phyloP scores from a whole-genome alignment of 176 grass and related monocot genomes.

The Pharus latifolius region DNA sequence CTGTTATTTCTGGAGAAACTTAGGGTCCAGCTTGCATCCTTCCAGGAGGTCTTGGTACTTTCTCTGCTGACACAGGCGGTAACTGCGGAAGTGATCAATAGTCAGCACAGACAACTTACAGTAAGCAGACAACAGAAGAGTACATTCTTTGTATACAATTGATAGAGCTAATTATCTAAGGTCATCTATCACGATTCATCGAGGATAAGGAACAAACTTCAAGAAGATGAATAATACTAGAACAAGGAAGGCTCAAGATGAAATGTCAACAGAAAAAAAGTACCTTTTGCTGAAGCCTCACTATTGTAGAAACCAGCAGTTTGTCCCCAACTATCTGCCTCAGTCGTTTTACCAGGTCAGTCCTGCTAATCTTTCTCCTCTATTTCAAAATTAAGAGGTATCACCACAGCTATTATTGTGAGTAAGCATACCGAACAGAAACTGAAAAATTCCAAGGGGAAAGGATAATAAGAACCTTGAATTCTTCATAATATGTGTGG shows the following conservation, averaged over 20 bases:
- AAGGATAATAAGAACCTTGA: slow-evolving; percentile 40
- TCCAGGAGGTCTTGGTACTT: background rate
- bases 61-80: background rate
- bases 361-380: slow-evolving; percentile 65
- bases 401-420: slow-evolving; percentile 1
- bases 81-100: slow-evolving; percentile 2
- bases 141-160: background rate
- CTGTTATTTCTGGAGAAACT: background rate
- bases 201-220: background rate
- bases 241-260: background rate
- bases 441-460: background rate
- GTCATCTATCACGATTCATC: background rate
- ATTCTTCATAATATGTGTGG: slow-evolving; percentile 55
- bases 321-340: slow-evolving; percentile 63
- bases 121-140: too few relatives aligned
- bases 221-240: background rate
- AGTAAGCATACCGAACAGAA: background rate
- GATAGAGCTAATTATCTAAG: background rate
- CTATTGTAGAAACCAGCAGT: slow-evolving; percentile 56
- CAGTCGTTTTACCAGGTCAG: slow-evolving; percentile 39
- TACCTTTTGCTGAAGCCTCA: slow-evolving; percentile 68
- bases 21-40: background rate
- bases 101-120: background rate
- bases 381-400: slow-evolving; percentile 20
- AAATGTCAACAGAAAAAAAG: background rate